phyloP scores from a whole-genome alignment of 83 land plant species.

The Diphasiastrum complanatum region DNA sequence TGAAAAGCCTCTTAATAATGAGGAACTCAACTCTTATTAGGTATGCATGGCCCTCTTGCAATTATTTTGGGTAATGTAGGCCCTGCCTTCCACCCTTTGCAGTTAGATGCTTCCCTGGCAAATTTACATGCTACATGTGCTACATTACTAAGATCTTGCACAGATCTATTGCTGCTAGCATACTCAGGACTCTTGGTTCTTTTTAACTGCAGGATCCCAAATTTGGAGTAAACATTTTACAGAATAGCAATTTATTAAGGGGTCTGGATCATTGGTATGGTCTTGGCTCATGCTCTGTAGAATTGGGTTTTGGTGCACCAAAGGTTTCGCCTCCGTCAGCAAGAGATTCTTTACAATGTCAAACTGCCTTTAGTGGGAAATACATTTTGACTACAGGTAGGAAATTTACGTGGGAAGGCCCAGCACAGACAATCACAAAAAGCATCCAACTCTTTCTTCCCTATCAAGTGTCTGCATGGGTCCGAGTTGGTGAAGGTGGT shows the following conservation, averaged over 20 bases:
- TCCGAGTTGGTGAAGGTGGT: slow-evolving; percentile 48
- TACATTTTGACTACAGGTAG: slow-evolving; percentile 62
- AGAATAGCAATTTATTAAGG: slow-evolving; percentile 50
- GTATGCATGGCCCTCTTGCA: too few species aligned
- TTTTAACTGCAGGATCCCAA: slow-evolving; percentile 54
- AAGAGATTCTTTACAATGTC: slow-evolving; percentile 48
- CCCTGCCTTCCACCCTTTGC: too few species aligned
- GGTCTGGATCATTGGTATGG: slow-evolving; percentile 64
- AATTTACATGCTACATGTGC: too few species aligned
- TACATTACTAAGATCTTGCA: too few species aligned
- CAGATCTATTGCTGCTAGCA: too few species aligned
- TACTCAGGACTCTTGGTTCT: too few species aligned
- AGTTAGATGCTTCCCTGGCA: too few species aligned
- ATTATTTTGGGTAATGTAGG: too few species aligned
- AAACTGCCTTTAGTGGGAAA: slow-evolving; percentile 58
- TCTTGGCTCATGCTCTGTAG: slow-evolving; percentile 64
- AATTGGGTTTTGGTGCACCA: slow-evolving; percentile 61
- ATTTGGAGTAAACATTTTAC: slow-evolving; percentile 65
- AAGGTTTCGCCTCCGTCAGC: slow-evolving; percentile 61
- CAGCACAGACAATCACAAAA: slow-evolving; percentile 74
- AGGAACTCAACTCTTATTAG: too few species aligned
- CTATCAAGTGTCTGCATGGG: slow-evolving; percentile 97
- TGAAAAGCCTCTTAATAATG: too few species aligned
- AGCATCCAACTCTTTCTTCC: slow-evolving; percentile 55
- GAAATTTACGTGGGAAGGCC: slow-evolving; percentile 82